Evolutionary conservation across 257 asterid species (phyloP).

Genomic region (Solanum corneliomulleri): DNA sequence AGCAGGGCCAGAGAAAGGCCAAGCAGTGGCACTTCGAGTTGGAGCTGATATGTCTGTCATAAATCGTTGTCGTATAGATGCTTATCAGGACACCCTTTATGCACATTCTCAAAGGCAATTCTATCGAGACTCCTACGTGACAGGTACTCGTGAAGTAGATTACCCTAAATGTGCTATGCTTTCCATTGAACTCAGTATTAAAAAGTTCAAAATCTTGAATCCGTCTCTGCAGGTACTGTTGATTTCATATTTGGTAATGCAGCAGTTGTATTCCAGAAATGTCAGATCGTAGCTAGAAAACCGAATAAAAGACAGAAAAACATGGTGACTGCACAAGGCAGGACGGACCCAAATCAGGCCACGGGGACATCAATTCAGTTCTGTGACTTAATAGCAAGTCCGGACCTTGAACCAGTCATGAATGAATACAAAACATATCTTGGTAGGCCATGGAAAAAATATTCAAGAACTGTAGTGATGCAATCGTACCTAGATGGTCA

Average conservation of each 20-base stretch:
- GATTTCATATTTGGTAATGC: slow-evolving; percentile 60
- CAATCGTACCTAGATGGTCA: slow-evolving; percentile 21
- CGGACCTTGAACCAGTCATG: slow-evolving; percentile 25
- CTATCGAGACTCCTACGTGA: slow-evolving; percentile 33
- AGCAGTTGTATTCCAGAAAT: slow-evolving; percentile 43
- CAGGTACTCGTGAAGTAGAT: slow-evolving; percentile 5
- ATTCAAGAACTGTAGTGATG: slow-evolving; percentile 44
- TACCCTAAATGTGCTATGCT: too few relatives aligned
- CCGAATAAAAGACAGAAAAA: slow-evolving; percentile 33
- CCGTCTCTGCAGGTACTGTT: slow-evolving; percentile 9
- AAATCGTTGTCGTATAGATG: slow-evolving; percentile 39
- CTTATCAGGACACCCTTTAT: slow-evolving; percentile 52
- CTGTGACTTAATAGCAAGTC: slow-evolving; percentile 20
- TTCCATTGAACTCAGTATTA: too few relatives aligned
- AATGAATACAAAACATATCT: slow-evolving; percentile 22
- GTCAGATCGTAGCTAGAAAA: slow-evolving; percentile 25
- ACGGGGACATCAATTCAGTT: slow-evolving; percentile 48
- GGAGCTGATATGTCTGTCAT: slow-evolving; percentile 45
- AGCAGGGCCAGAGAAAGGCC: slow-evolving; percentile 56
- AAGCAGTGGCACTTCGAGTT: slow-evolving; percentile 59
- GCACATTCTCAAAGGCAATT: slow-evolving; percentile 40
- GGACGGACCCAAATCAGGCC: slow-evolving; percentile 42
- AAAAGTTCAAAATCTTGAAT: neutral
- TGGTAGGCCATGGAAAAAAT: slow-evolving; percentile 59
- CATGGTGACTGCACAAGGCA: slow-evolving; percentile 65